Conservation (phyloP, 169 alveolate genomes). For the Plasmodium billcollinsi region DNA sequence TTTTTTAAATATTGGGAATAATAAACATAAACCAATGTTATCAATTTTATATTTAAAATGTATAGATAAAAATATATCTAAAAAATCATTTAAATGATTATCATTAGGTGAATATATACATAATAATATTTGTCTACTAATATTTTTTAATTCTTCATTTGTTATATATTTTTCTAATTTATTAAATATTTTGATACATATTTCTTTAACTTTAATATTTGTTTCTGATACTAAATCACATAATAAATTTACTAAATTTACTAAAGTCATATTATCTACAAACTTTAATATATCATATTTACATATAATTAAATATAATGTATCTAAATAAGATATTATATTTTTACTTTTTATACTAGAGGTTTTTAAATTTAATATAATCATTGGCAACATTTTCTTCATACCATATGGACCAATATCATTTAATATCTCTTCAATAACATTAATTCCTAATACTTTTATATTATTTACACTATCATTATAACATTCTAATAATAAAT, state of each 20-base stretch:
- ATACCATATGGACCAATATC: constrained; percentile 57
- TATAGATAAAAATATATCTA: constrained; percentile 58
- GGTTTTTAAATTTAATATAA: constrained; percentile 28
- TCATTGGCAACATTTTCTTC: constrained; percentile 53
- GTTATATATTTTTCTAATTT: constrained; percentile 62
- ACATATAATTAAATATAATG: constrained; percentile 31
- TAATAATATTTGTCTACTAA: constrained; percentile 58
- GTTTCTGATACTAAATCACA: constrained; percentile 75
- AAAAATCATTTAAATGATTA: constrained; percentile 58
- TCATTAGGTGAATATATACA: constrained; percentile 77
- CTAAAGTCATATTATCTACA: constrained; percentile 26
- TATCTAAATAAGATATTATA: constrained; percentile 57
- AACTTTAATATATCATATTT: constrained; percentile 27
- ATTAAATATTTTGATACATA: constrained; percentile 73
- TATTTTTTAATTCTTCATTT: constrained; percentile 49
- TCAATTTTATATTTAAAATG: constrained; percentile 68
- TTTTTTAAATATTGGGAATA: constrained; percentile 59
- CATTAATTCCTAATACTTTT: constrained; percentile 63
- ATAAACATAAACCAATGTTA: constrained; percentile 50
- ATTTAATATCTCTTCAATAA: constrained; percentile 65
- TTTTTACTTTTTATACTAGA: constrained; percentile 46
- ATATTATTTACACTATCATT: constrained; percentile 74
- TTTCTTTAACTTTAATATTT: constrained; percentile 64
- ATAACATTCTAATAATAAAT: constrained; percentile 69
- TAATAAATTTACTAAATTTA: constrained; percentile 27